A percentile compares a stretch with the other conserved stretches of the same genome.
These are phyloP conservation scores for Picea mariana DNA, from an alignment of 83 land plant genomes.

Conservation along the genomic window DNA sequence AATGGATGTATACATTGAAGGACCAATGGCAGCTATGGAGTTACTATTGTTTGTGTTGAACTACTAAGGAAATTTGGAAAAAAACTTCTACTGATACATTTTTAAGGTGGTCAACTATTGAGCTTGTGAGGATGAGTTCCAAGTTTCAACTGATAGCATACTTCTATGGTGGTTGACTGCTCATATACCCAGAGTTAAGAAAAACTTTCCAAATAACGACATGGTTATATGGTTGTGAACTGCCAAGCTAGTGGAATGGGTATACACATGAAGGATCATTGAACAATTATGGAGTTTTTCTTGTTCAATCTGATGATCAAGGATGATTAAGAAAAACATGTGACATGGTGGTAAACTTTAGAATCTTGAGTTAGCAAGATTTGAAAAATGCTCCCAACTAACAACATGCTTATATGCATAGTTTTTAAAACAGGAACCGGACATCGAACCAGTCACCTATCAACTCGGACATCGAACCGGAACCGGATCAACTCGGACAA, in stretches of 20 bases:
- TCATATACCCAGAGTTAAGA: neutral
- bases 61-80: neutral
- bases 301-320: neutral
- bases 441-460: too few relatives aligned
- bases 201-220: too few relatives aligned
- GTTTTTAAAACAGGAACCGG: too few relatives aligned
- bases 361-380: too few relatives aligned
- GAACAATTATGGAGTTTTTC: neutral
- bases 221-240: neutral
- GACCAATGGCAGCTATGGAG: neutral
- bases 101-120: neutral
- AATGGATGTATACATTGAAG: neutral
- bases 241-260: neutral
- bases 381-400: too few relatives aligned
- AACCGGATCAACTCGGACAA: too few relatives aligned
- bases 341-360: too few relatives aligned
- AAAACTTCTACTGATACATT: neutral
- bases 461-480: too few relatives aligned
- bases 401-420: too few relatives aligned
- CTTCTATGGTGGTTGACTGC: neutral
- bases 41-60: neutral
- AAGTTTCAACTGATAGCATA: neutral
- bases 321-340: too few relatives aligned
- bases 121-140: neutral
- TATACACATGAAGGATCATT: neutral